Base-by-base conservation (phyloP, 225 moss, liverwort and hornwort species). In the Sphagnum tenellum region DNA sequence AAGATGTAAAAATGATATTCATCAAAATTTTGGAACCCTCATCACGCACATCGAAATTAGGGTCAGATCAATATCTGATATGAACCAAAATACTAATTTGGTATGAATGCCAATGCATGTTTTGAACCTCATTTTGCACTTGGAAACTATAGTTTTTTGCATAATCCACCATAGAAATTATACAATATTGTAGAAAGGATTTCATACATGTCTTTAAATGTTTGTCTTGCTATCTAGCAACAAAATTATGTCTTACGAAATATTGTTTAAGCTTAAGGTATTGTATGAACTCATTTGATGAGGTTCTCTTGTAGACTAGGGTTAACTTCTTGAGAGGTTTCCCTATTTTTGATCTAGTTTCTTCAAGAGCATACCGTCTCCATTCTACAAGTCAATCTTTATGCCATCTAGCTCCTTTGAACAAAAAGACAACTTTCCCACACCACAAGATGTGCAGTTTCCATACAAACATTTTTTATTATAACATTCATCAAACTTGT, bases 1-100 rank as follows among this genome's bases (percentile, higher is more conserved):
- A 49, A 12, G 51, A 50, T 49, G 12, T 8, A 64, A 6, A 64
- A 64, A 64, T 64, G 63, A 64, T 64, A 64, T 50, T 64, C 12
- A 11, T 64, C 3, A 64, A 13, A 14, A 4, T 48, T 8, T 48
- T 12, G 4, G 48, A 11, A 6, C 14, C 63, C 4, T 11, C 9
- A 7, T 50, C 48, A 49, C 2, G 2, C 2, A 0, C 7, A 9
- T 52, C 52, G 0, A 9, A 9, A 9, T 52, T 2, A 52, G 48
- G 63, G 48, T 64, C 4, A 4, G 12, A 9, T 8, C 3, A 4
- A 9, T 14, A 64, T 11, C 5, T 49, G 14, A 64, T 64, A 12
- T 49, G 12, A 8, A 64, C 49, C 5, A 64, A 2, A 3, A 64
- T 49, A 0, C 0, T 49, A 2, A 64, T 14, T 5, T 64, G 63